Conservation (phyloP, 2,329 filamentous ascomycete genomes). For the Botrytis fabae region DNA sequence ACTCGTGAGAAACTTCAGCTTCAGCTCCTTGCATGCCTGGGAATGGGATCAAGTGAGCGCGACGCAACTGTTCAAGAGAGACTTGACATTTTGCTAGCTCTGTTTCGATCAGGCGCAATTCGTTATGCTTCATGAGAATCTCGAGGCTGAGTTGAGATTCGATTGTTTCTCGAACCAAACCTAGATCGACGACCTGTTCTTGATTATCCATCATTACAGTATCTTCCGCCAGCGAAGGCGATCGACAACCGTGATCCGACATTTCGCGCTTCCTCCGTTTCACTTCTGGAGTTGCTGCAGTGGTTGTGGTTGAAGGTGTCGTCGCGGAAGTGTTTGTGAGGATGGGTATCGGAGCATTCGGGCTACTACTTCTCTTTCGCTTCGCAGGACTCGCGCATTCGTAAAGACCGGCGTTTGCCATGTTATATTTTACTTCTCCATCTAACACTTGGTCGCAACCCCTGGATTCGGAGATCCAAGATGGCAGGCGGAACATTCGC, state of each 20-base stretch:
- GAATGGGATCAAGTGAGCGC: constrained; percentile 90
- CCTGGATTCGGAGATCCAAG: constrained; percentile 58
- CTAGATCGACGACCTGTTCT: constrained; percentile 31
- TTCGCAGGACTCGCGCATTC: constrained; percentile 33
- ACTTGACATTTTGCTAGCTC: constrained; percentile 95
- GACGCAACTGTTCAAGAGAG: constrained; percentile 87
- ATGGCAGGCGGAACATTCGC: constrained; percentile 60
- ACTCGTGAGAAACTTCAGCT: constrained; percentile 48
- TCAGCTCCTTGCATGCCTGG: constrained; percentile 65
- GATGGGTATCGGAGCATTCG: constrained; percentile 24
- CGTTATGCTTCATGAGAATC: constrained; percentile 90
- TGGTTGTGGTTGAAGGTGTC: constrained; percentile 7
- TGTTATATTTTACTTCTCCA: constrained; percentile 47
- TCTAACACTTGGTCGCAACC: constrained; percentile 54
- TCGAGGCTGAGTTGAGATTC: constrained; percentile 88
- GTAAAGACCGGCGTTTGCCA: constrained; percentile 35
- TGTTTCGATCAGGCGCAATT: constrained; percentile 90
- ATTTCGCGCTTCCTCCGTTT: constrained; percentile 41
- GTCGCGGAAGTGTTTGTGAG: constrained; percentile 12
- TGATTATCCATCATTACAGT: constrained; percentile 26
- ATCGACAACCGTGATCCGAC: constrained; percentile 22
- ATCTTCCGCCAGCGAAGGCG: constrained; percentile 21
- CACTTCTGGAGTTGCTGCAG: constrained; percentile 32
- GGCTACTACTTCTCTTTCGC: constrained; percentile 34
- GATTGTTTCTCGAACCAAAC: constrained; percentile 50